Percentiles rank a stretch among this genome's conserved stretches.
phyloP scores from a whole-genome alignment of 345 rosid species.

The Moricandia moricandioides region DNA sequence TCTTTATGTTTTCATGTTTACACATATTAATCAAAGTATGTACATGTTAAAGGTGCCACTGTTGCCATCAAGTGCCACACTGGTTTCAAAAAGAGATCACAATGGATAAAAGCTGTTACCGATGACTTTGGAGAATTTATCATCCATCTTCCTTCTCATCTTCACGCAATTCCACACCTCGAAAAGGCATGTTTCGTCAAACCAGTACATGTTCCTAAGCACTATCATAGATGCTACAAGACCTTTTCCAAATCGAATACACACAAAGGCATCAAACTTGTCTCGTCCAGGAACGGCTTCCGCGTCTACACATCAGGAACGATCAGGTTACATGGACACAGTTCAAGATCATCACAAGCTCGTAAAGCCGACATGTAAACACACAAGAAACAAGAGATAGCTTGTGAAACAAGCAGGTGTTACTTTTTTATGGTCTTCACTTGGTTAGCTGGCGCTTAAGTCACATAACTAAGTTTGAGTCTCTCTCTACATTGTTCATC shows the following conservation, averaged over 20 bases:
- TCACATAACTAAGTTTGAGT: slow-evolving; percentile 27
- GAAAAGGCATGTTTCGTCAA: slow-evolving; percentile 35
- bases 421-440: not conserved
- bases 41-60: slow-evolving; percentile 21
- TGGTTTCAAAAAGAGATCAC: slow-evolving; percentile 14
- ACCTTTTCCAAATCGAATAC: slow-evolving; percentile 10
- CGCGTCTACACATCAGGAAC: slow-evolving; percentile 3
- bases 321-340: not conserved
- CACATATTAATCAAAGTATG: not conserved
- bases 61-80: slow-evolving; percentile 34
- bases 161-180: slow-evolving; percentile 34
- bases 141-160: slow-evolving; percentile 40
- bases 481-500: not conserved
- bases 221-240: slow-evolving; percentile 6
- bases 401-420: not conserved
- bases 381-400: not conserved
- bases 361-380: not conserved
- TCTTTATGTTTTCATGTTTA: not conserved
- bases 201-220: slow-evolving; percentile 33
- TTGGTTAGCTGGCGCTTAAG: slow-evolving; percentile 37
- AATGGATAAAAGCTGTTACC: slow-evolving; percentile 33
- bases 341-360: not conserved
- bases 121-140: slow-evolving; percentile 33
- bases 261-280: slow-evolving; percentile 34
- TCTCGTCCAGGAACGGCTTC: slow-evolving; percentile 30